Evolutionary conservation across 2,329 filamentous ascomycete genomes (phyloP), one percentile per base, ranked within the genome.

Genomic region (Pseudogymnoascus sp.): DNA sequence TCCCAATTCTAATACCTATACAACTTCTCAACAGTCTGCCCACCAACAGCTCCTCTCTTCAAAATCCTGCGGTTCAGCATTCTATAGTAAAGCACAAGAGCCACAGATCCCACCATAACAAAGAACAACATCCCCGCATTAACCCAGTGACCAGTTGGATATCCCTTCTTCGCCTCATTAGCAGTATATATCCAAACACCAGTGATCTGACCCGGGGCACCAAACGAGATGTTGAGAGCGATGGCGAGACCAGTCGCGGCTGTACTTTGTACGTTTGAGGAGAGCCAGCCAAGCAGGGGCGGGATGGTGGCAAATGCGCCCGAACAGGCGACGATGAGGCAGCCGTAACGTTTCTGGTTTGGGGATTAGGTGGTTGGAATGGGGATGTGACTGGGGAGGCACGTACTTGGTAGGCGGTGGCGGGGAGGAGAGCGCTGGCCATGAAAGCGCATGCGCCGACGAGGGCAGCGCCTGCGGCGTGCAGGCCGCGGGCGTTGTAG

Each of bases 381-480:
- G 11, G 42, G 21, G 21, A 8, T 25, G 12, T 46, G n/a, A 14
- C n/a, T 46, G 6, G 5, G 14, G 8, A 2, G 42, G 18, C 23
- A 25, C 42, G 6, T 46, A 46, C 42, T 46, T 46, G 46, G 14
- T 53, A 53, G 14, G 46, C 14, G 23, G 46, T 53, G 23, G 46
- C 23, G n/a, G 46, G 46, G 46, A 53, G 46, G 23, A 53, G 46
- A 25, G 46, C 46, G 14, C 46, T 53, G 23, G 46, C 81, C 28
- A 89, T 78, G 72, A 90, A 85, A 0, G 82, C 82, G 61, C 78
- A 72, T 14, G 80, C 81, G 1, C 84, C 84, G 25, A 83, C 76
- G 1, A 78, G 75, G 8, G 81, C 76, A 60, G 80, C 77, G 5
- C 76, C 64, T 0, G 82, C 80, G 0, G 81, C 79, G 67, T 84